These are phyloP conservation scores for Globisporangium abappressorium DNA, from an alignment of 352 stramenopile species.

Conservation along the genomic window DNA sequence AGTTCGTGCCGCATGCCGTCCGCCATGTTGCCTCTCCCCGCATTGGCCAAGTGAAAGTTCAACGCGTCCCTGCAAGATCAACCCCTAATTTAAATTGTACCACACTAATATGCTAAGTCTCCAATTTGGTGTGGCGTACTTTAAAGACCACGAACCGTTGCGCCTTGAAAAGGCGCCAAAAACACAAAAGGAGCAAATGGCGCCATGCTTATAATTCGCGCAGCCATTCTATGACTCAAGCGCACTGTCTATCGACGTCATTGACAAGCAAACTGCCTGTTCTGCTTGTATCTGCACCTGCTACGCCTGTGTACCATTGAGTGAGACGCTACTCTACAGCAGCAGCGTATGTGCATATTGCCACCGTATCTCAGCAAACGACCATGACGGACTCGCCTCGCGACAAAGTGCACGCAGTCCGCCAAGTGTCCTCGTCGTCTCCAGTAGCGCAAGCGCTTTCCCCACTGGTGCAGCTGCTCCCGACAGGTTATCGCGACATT, in stretches of 20 bases:
- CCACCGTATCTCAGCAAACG: not conserved
- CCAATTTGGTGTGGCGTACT: not conserved
- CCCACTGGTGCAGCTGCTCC: slow-evolving; percentile 55
- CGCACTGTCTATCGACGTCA: not conserved
- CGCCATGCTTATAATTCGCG: not conserved
- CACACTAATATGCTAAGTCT: not conserved
- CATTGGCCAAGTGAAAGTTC: not conserved
- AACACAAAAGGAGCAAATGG: not conserved
- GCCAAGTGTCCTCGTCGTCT: slow-evolving; percentile 6
- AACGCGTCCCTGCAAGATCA: slow-evolving; percentile 2
- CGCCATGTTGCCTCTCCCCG: not conserved
- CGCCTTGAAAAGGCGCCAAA: not conserved
- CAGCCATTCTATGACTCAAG: not conserved
- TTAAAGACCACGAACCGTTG: not conserved
- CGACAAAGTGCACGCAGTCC: slow-evolving; percentile 23
- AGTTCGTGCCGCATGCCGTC: slow-evolving; percentile 40
- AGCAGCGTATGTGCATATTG: not conserved
- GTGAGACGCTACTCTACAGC: not conserved
- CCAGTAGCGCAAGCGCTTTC: slow-evolving; percentile 27
- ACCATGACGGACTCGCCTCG: slow-evolving; percentile 17
- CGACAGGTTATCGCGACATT: slow-evolving; percentile 66
- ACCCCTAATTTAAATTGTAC: not conserved
- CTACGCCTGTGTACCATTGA: not conserved
- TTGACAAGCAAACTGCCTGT: not conserved
- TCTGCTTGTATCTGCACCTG: not conserved